Base-by-base conservation (phyloP, 2,329 filamentous ascomycete species). In the Botryotinia globosa region DNA sequence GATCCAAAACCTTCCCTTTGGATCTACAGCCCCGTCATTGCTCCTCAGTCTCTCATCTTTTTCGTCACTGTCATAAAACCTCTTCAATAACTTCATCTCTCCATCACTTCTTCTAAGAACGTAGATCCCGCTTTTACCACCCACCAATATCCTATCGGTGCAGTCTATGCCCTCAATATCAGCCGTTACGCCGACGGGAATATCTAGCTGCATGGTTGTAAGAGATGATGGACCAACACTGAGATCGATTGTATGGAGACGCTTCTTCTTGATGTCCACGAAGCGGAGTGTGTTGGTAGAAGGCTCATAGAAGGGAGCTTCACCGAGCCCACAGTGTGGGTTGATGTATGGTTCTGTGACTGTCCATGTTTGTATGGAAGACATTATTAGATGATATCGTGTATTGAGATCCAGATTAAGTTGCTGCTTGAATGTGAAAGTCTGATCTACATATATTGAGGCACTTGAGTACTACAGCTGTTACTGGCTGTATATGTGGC, bases 1-100 rank as follows among this genome's bases (percentile, higher is more conserved):
- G 9, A 94, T 85, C 92, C 93, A 97, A 83, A 95, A 96, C 48
- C 93, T 86, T 45, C 94, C 94, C 75, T 90, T 87, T 39, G 89
- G 90, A 80, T 97, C 94, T 69, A 93, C 89, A 8, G 90, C 91
- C 64, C 94, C 94, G 80, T 97, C 94, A 80, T 97, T 97, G 81
- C 91, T 87, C 72, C 89, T 84, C 80, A 92, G 85, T 34, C 89
- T 83, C 73, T 77, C 77, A 72, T 80, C 78, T 34, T 75, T 75
- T 14, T 78, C 76, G 58, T 77, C 74, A 3, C 64, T 75, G 65
- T 83, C 81, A 75, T 81, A 78, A 78, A 88, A 89, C 73, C 81
- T 84, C 74, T 83, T 81, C 73, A 90, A 76, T 75, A 90, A 85
- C 77, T 88, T 84, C 77, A 88, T 88, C 68, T 80, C 76, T 67